Percentiles rank a stretch among this genome's conserved stretches.
Evolutionary conservation across 345 rosid species (phyloP).

Genomic region (Lagerstroemia speciosa): DNA sequence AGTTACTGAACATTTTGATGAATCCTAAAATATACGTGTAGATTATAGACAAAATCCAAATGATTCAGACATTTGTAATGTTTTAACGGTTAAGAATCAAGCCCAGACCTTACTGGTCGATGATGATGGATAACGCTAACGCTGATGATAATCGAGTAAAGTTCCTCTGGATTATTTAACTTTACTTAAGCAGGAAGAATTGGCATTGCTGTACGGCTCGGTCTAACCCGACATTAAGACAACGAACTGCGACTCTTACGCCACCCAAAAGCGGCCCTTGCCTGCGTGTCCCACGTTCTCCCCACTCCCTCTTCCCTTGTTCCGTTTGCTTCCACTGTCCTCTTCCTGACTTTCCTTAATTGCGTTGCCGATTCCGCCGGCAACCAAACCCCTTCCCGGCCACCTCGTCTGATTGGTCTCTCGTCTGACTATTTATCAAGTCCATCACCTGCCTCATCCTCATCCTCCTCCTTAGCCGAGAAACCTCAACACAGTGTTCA

Average conservation of each 20-base stretch:
- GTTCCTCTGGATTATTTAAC: no score
- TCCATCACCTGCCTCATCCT: not conserved
- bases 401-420: not conserved
- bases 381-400: not conserved
- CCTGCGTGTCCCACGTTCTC: not conserved
- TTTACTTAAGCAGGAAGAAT: no score
- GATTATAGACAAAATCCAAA: no score
- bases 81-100: no score
- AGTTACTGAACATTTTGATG: not conserved
- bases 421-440: not conserved
- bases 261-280: not conserved
- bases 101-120: no score
- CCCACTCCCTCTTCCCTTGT: not conserved
- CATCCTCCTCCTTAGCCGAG: no score
- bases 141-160: no score
- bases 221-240: not conserved
- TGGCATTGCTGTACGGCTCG: not conserved
- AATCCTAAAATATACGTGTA: no score
- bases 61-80: no score
- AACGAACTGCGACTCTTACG: not conserved
- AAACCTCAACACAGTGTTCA: no score
- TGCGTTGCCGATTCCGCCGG: not conserved
- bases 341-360: not conserved
- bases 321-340: not conserved
- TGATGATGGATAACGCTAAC: no score